Evolutionary conservation across 306 rosid species (phyloP), one percentile per base, ranked within the genome.

Genomic region (Casuarina cunninghamiana): DNA sequence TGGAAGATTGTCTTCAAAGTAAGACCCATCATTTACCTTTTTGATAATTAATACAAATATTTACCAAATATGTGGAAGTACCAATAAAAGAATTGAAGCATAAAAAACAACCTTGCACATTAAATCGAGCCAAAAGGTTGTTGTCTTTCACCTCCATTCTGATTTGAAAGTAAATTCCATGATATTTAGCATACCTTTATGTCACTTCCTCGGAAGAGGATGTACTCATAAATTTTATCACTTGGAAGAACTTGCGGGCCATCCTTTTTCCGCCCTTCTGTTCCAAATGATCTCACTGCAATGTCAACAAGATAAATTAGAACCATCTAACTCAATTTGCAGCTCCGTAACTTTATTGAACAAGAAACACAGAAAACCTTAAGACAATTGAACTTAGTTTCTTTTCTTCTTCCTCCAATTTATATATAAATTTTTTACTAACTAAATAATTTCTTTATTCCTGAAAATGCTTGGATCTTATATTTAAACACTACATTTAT

Each of bases 271-370:
- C 50, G 50, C 11, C 50, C 71, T 66, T 66, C 71, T 41, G 71
- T 66, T 66, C 71, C 71, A 9, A 66, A 66, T 66, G 71, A 67
- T 67, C 71, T 67, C 49, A 67, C 71, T 67, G 71, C 71, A 66
- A 66, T 11, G 21, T 66, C 26, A 41, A 35, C 21, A 19, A 66
- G 42, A 39, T 42, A 66, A 38, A 66, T 66, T 21, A 17, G 46
- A 17, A 8, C 67, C 26, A 61, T 32, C 9, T 5, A 61, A 61
- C 42, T 51, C 57, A 51, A 12, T 51, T 51, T 12, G 19, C 57
- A 51, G 13, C 57, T 16, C 57, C 15, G 15, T 51, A 51, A 51
- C 19, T 1, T 51, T n/a, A 51, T 15, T 51, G 57, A 51, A 16
- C 5, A 26, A 32, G 67, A 61, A 61, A 61, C 43, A 61, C 11